phyloP scores from a whole-genome alignment of 371 early-diverging fungal species.

The Mucor sp. region DNA sequence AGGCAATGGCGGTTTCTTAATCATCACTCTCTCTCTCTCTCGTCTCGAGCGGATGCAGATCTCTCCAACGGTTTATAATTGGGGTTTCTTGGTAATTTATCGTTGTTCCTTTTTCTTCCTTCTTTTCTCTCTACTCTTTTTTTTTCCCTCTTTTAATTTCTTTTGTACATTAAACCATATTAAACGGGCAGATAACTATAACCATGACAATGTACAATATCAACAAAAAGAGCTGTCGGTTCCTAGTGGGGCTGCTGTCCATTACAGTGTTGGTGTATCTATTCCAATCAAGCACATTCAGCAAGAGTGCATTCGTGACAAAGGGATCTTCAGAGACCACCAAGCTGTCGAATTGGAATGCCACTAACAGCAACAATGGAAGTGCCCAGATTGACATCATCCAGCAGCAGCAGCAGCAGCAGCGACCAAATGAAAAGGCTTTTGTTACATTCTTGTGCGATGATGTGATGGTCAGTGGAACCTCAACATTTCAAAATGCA shows the following conservation, averaged over 20 bases:
- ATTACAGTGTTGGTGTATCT: not conserved
- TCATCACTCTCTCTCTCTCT: no score
- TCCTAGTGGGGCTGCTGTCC: not conserved
- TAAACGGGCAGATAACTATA: not conserved
- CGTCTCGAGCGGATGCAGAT: not conserved
- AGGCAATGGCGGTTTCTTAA: conserved; percentile 16
- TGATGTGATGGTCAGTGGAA: conserved; percentile 34
- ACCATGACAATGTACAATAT: conserved; percentile 9
- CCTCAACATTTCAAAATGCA: not conserved
- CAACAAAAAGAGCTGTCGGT: conserved; percentile 10
- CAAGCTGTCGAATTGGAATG: not conserved
- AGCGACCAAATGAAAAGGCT: conserved; percentile 10
- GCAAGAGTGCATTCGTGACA: not conserved
- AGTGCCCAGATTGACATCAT: not conserved
- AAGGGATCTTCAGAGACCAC: not conserved
- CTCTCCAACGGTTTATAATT: not conserved
- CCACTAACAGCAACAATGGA: not conserved
- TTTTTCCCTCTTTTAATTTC: not conserved
- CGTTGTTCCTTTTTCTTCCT: not conserved
- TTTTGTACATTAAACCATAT: not conserved
- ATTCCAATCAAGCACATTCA: not conserved
- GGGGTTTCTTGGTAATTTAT: not conserved
- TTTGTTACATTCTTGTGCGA: conserved; percentile 43
- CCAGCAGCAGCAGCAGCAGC: not conserved
- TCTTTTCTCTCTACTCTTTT: not conserved